Percentiles rank a stretch among this genome's conserved stretches.
Conservation (phyloP, 257 asterid species). For the Solanum ahanhuiri region DNA sequence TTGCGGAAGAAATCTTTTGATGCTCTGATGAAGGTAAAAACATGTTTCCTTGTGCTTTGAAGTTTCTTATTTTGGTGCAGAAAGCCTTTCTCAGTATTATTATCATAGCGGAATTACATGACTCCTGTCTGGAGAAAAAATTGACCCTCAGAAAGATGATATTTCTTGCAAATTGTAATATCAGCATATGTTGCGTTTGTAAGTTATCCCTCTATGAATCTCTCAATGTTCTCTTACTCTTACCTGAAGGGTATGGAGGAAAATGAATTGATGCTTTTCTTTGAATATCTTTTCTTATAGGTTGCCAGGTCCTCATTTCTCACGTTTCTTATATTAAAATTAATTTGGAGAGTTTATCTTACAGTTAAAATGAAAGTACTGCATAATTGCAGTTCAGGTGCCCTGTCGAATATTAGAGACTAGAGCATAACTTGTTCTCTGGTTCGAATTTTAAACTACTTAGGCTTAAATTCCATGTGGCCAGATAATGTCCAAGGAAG, state of each 20-base stretch:
- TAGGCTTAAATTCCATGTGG: background rate
- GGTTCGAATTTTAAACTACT: background rate
- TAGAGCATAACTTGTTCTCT: background rate
- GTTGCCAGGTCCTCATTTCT: background rate
- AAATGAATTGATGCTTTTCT: background rate
- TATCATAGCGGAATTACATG: background rate
- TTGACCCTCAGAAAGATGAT: background rate
- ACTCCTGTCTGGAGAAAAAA: background rate
- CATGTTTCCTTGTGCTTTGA: slow-evolving; percentile 5
- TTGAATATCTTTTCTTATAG: background rate
- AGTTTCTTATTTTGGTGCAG: background rate
- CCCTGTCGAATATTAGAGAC: background rate
- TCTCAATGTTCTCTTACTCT: background rate
- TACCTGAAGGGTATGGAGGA: background rate
- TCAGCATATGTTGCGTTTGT: background rate
- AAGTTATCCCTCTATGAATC: background rate
- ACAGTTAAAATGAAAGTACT: background rate
- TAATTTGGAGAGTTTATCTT: background rate
- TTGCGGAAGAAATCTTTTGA: slow-evolving; percentile 57
- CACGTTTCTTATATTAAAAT: background rate
- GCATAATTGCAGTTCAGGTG: background rate
- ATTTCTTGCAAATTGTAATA: background rate
- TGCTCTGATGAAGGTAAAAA: slow-evolving; percentile 49
- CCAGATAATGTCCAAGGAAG: background rate
- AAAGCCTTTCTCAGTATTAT: background rate